phyloP scores from a whole-genome alignment of 768 basidiomycete genomes.

The Collybia nuda region DNA sequence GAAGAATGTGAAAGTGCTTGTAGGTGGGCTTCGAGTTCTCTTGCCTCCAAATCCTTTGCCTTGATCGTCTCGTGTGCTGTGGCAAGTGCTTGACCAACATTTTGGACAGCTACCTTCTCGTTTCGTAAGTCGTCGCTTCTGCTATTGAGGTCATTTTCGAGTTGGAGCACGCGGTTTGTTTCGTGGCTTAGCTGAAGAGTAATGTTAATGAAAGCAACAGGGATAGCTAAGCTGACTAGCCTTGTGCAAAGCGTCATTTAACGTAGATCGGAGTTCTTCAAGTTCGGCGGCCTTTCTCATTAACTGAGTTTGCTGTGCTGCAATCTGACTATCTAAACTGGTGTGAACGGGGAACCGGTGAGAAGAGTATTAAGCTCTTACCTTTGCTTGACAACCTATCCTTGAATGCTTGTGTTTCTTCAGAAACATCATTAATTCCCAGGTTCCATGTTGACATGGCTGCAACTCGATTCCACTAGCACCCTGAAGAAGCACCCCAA shows the following conservation, averaged over 20 bases:
- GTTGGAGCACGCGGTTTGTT: conserved; percentile 50
- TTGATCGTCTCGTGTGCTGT: conserved; percentile 51
- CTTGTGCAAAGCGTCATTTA: conserved; percentile 48
- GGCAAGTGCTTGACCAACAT: conserved; percentile 47
- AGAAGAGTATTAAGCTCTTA: conserved; percentile 12
- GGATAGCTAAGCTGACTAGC: conserved; percentile 23
- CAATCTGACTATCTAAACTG: conserved; percentile 44
- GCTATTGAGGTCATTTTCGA: conserved; percentile 51
- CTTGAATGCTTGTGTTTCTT: conserved; percentile 44
- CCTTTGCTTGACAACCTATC: conserved; percentile 54
- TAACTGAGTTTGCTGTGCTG: conserved; percentile 43
- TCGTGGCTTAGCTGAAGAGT: conserved; percentile 51
- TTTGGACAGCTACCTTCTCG: conserved; percentile 51
- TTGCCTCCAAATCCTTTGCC: conserved; percentile 45
- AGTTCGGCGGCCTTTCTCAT: conserved; percentile 39
- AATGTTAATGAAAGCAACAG: conserved; percentile 8
- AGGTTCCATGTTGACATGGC: conserved; percentile 49
- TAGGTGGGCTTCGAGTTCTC: conserved; percentile 56
- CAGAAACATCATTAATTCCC: conserved; percentile 45
- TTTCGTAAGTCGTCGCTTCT: conserved; percentile 57
- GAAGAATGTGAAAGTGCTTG: conserved; percentile 56
- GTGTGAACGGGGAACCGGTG: conserved; percentile 7
- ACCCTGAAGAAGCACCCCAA: neutral
- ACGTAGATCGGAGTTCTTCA: conserved; percentile 38
- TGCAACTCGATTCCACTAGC: conserved; percentile 7